phyloP scores from a whole-genome alignment of 306 rosid species.

The Abrus pulchellus region DNA sequence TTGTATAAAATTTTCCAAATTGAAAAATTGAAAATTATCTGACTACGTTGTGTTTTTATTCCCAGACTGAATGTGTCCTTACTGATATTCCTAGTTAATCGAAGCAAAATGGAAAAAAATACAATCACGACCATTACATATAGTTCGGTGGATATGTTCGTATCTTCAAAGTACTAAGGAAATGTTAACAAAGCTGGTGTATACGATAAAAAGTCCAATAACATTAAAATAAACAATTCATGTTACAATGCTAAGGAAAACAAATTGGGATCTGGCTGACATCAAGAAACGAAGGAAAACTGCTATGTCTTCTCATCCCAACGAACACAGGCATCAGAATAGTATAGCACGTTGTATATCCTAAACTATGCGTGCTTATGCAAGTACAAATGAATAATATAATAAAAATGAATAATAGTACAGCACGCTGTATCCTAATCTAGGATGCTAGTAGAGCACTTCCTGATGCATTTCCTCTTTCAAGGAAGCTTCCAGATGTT shows the following conservation, averaged over 20 bases:
- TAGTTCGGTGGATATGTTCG: neutral
- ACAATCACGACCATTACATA: slow-evolving; percentile 28
- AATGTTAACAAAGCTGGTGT: slow-evolving; percentile 14
- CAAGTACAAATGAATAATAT: slow-evolving; percentile 36
- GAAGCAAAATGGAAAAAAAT: slow-evolving; percentile 27
- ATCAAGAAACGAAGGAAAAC: slow-evolving; percentile 53
- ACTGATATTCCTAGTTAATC: neutral
- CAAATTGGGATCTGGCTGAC: slow-evolving; percentile 35
- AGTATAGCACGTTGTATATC: slow-evolving; percentile 26
- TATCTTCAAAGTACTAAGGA: slow-evolving; percentile 26
- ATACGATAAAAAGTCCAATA: neutral
- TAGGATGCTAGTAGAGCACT: slow-evolving; percentile 59
- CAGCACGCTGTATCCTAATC: slow-evolving; percentile 5
- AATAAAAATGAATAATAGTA: slow-evolving; percentile 8
- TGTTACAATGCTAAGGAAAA: slow-evolving; percentile 23
- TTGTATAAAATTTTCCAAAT: neutral
- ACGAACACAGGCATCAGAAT: slow-evolving; percentile 17
- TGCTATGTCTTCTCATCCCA: slow-evolving; percentile 60
- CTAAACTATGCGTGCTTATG: slow-evolving; percentile 37
- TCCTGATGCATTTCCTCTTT: slow-evolving; percentile 64
- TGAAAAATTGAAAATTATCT: neutral
- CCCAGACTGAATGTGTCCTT: neutral
- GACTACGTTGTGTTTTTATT: neutral
- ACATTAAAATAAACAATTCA: slow-evolving; percentile 26
- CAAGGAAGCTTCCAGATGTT: slow-evolving; percentile 71